Conservation (phyloP, 257 asterid species). For the Nicotiana tomentosiformis region DNA sequence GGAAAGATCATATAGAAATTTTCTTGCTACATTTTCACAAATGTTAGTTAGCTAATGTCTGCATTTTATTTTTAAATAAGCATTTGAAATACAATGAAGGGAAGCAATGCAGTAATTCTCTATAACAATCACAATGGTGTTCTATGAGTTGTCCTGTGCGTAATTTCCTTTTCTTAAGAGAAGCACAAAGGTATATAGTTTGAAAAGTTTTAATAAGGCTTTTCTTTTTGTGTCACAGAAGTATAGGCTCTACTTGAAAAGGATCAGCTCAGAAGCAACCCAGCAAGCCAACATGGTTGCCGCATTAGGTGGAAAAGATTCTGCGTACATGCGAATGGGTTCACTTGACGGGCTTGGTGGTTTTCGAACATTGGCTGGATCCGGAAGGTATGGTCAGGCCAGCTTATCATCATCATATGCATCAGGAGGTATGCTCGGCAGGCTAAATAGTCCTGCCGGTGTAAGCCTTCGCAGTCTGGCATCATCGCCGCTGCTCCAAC, state of each 20-base stretch:
- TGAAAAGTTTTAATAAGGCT: background rate
- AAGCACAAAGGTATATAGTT: background rate
- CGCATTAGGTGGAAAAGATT: conserved; percentile 66
- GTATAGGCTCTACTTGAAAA: conserved; percentile 75
- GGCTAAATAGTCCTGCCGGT: conserved; percentile 59
- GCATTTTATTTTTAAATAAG: background rate
- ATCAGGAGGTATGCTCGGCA: conserved; percentile 59
- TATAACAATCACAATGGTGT: background rate
- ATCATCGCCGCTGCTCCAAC: conserved; percentile 46
- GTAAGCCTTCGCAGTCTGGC: conserved; percentile 46
- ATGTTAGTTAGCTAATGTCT: background rate
- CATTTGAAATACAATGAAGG: background rate
- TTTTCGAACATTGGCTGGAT: conserved; percentile 43
- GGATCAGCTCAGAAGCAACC: conserved; percentile 57
- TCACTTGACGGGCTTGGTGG: conserved; percentile 66
- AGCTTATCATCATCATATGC: conserved; percentile 50
- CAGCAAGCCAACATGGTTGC: conserved; percentile 86
- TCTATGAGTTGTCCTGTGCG: background rate
- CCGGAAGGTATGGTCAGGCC: conserved; percentile 55
- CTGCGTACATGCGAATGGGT: conserved; percentile 61
- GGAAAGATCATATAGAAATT: background rate
- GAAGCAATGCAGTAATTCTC: background rate
- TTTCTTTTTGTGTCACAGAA: conserved; percentile 44
- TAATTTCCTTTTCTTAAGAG: background rate
- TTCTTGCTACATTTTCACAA: background rate